phyloP scores from a whole-genome alignment of 1,284 basidiomycete species.

The Ustilago sp. region DNA sequence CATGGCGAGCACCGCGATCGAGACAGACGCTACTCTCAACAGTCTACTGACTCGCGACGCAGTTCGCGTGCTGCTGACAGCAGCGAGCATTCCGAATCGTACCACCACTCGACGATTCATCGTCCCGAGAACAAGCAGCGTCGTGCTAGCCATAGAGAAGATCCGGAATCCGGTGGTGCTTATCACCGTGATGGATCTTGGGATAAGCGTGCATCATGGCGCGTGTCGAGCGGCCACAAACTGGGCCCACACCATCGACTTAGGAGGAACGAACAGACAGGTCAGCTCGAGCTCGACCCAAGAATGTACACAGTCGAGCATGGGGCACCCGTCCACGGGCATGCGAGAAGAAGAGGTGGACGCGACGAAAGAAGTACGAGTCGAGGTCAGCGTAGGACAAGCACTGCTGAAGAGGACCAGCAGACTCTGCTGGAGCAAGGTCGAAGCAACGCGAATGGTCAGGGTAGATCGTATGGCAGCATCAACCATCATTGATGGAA shows the following conservation, averaged over 20 bases:
- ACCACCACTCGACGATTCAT: conserved; percentile 40
- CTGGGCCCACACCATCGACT: conserved; percentile 52
- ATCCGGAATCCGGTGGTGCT: conserved; percentile 22
- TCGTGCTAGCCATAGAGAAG: conserved; percentile 14
- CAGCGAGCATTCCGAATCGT: conserved; percentile 30
- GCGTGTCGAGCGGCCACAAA: conserved; percentile 55
- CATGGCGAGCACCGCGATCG: conserved; percentile 32
- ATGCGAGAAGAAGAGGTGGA: conserved; percentile 9
- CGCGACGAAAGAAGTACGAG: conserved; percentile 10
- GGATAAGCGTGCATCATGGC: conserved; percentile 52
- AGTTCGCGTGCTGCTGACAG: conserved; percentile 24
- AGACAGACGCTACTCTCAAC: conserved; percentile 10
- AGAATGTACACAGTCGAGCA: conserved; percentile 41
- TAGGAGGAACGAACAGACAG: conserved; percentile 38
- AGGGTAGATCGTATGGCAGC: conserved; percentile 22
- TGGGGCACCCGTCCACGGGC: conserved; percentile 22
- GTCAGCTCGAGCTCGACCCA: conserved; percentile 41
- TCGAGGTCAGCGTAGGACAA: conserved; percentile 1
- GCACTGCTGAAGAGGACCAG: conserved; percentile 19
- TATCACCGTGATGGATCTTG: conserved; percentile 44
- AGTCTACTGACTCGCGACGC: conserved; percentile 22
- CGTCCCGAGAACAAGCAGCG: conserved; percentile 26
- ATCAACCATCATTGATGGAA: conserved; percentile 16
- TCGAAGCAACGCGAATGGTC: not conserved
- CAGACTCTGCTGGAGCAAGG: conserved; percentile 42